Evolutionary conservation across 1,284 basidiomycete genomes (phyloP).

Genomic region (Thecaphora thlaspeos): DNA sequence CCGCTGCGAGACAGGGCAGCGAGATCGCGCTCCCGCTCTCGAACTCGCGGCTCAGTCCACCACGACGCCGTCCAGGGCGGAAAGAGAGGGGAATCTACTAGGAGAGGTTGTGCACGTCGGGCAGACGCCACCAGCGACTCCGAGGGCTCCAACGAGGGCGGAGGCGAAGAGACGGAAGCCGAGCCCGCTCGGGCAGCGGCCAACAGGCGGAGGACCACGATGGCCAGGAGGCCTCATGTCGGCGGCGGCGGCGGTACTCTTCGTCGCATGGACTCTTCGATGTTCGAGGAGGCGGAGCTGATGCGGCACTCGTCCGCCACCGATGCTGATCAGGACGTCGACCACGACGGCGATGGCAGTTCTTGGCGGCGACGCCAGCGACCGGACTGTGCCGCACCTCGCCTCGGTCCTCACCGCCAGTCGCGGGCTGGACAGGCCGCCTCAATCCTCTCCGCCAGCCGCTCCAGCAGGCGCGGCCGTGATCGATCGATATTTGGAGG

Average conservation of each 20-base stretch:
- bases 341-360: too few relatives aligned
- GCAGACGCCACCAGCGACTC: neutral
- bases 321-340: too few relatives aligned
- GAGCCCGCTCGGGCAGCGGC: constrained; percentile 12
- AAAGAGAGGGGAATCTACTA: too few relatives aligned
- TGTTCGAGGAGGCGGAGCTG: constrained; percentile 23
- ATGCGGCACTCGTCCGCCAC: neutral
- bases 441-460: neutral
- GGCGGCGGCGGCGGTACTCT: too few relatives aligned
- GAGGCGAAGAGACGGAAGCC: constrained; percentile 45
- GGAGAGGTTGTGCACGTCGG: neutral
- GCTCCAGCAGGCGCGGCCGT: constrained; percentile 4
- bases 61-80: too few relatives aligned
- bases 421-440: constrained; percentile 12
- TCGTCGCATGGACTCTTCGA: constrained; percentile 34
- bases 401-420: constrained; percentile 13
- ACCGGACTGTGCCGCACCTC: neutral
- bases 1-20: too few relatives aligned
- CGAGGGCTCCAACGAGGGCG: constrained; percentile 38
- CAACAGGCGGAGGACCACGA: too few relatives aligned
- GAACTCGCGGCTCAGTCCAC: too few relatives aligned
- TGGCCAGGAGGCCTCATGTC: too few relatives aligned
- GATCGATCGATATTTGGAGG: neutral
- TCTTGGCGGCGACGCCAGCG: too few relatives aligned
- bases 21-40: too few relatives aligned